phyloP scores from a whole-genome alignment of 2,329 filamentous ascomycete genomes.

The Gremmenia infestans region DNA sequence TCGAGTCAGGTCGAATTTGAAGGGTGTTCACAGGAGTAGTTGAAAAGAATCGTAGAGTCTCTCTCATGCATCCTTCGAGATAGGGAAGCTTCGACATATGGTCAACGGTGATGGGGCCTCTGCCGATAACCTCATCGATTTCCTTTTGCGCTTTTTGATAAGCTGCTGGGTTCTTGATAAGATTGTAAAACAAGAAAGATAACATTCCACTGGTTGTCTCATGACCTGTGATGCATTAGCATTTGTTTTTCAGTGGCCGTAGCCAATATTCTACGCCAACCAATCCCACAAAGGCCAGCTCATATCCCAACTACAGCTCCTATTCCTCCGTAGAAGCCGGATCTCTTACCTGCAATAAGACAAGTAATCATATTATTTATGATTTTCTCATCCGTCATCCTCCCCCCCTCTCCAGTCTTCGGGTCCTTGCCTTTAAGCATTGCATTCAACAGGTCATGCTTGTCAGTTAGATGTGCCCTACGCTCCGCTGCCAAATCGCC shows the following conservation, averaged over 20 bases:
- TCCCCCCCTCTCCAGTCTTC: slow-evolving; percentile 60
- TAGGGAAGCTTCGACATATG: slow-evolving; percentile 56
- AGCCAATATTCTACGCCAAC: too few species aligned
- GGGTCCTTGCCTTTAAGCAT: slow-evolving; percentile 66
- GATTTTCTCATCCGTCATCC: slow-evolving; percentile 58
- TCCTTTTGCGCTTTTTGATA: slow-evolving; percentile 46
- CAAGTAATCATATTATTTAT: slow-evolving; percentile 70
- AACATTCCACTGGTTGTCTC: slow-evolving; percentile 60
- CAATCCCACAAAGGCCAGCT: too few species aligned
- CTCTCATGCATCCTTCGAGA: slow-evolving; percentile 59
- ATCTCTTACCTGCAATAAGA: slow-evolving; percentile 42
- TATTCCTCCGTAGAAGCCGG: slow-evolving; percentile 49
- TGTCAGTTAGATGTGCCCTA: slow-evolving; percentile 48
- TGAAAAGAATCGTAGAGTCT: slow-evolving; percentile 59
- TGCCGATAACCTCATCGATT: slow-evolving; percentile 48
- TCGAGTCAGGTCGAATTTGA: slow-evolving; percentile 34
- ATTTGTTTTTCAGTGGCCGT: slow-evolving; percentile 36
- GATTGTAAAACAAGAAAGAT: slow-evolving; percentile 46
- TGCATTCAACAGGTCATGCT: slow-evolving; percentile 62
- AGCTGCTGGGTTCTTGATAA: slow-evolving; percentile 45
- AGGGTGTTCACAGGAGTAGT: slow-evolving; percentile 56
- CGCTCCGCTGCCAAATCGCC: slow-evolving; percentile 57
- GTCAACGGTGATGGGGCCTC: slow-evolving; percentile 38
- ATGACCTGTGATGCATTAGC: slow-evolving; percentile 43
- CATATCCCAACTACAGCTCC: background rate